phyloP scores from a whole-genome alignment of 495 filamentous ascomycete species.

The Daldinia grandis region DNA sequence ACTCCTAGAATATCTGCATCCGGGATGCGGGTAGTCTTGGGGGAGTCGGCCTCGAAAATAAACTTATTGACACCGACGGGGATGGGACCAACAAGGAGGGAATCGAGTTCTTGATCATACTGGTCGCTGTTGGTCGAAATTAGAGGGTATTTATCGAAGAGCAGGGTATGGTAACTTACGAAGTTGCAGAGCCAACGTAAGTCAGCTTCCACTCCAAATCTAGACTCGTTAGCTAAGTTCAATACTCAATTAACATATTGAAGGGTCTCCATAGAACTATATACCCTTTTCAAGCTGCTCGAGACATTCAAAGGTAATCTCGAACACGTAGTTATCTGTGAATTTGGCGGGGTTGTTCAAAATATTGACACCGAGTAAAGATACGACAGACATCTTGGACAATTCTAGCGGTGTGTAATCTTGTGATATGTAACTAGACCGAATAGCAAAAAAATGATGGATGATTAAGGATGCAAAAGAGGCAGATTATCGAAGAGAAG shows the following conservation, averaged over 20 bases:
- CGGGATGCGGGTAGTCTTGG: conserved; percentile 87
- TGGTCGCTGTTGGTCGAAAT: conserved; percentile 70
- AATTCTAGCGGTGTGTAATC: conserved; percentile 25
- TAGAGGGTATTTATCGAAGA: conserved; percentile 14
- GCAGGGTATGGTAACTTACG: conserved; percentile 63
- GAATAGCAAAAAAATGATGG: conserved; percentile 4
- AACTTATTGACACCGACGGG: conserved; percentile 98
- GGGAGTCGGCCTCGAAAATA: conserved; percentile 93
- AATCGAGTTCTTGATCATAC: conserved; percentile 98
- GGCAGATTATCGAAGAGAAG: conserved; percentile 5
- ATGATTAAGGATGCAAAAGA: background rate
- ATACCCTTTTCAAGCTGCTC: conserved; percentile 89
- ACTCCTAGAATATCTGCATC: conserved; percentile 95
- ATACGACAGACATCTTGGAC: conserved; percentile 91
- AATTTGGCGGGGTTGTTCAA: conserved; percentile 96
- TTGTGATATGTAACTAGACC: background rate
- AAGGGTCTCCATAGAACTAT: conserved; percentile 2
- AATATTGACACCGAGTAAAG: conserved; percentile 91
- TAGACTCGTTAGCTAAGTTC: conserved; percentile 47
- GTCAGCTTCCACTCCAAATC: conserved; percentile 99
- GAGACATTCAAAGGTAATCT: conserved; percentile 98
- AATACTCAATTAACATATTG: background rate
- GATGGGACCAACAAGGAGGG: conserved; percentile 93
- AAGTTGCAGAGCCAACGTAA: conserved; percentile 97
- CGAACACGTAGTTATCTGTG: conserved; percentile 87